Base-by-base conservation (phyloP, 768 basidiomycete genomes). In the Saitozyma podzolica region DNA sequence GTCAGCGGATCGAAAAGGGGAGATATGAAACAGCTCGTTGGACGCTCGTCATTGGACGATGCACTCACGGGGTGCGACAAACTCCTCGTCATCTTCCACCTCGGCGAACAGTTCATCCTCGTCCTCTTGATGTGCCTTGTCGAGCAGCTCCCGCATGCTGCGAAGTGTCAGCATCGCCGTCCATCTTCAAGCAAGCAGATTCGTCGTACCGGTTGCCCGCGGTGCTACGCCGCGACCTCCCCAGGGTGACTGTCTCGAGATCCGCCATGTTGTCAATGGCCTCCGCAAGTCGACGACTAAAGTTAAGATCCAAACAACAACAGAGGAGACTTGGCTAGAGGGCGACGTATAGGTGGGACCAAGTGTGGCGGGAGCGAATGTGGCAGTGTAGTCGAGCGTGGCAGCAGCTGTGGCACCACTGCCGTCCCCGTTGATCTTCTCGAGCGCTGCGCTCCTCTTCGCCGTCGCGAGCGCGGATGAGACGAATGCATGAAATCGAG, bases 91-190 rank as follows among this genome's bases (percentile, higher is more conserved):
- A 58, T 70, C 74, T 42, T 65, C 72, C 6, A 73, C 75, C 55
- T 79, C 78, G 13, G 64, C 63, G 55, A 77, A 76, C 8, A 70
- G 37, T 53, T 77, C 78, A 45, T 79, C 78, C 0, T 75, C 66
- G 52, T 77, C 73, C 54, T 77, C 59, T 50, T 75, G 69, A 59
- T 79, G 77, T 3, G 77, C 77, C 56, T 74, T 68, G 53, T 78
- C 77, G 7, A 78, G 72, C 48, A 78, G 64, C 61, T 73, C 77
- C 49, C 75, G 67, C 69, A 78, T 72, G 43, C 76, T 78, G 50
- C 10, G 13, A 9, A 9, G 17, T 13, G 51, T 39, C 9, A 50
- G 20, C 29, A 13, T 41, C n/a, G 16, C 14, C 19, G 37, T 39
- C 41, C 42, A 9, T 41, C 14, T 0, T 9, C 16, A 40, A 41